Evolutionary conservation across 176 grass and related monocot species (phyloP), one percentile per base, ranked within the genome.

Genomic region (Thalia dealbata): DNA sequence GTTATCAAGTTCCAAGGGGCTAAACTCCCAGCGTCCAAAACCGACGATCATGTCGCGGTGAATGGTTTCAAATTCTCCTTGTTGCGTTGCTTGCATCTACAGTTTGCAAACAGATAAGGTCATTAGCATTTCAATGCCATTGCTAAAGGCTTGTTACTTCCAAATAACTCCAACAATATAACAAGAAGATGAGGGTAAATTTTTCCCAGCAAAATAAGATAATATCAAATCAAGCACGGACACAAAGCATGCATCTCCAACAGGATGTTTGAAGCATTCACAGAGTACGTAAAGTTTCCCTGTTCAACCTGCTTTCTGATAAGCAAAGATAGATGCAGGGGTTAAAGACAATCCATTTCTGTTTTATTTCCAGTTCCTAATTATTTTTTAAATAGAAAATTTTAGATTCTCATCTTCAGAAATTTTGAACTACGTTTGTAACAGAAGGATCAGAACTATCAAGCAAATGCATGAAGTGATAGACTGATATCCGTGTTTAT

Each of bases 1-100:
- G 50, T 88, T 78, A 15, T 70, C 81, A 61, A 86, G 74, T 61
- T 91, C 87, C 91, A 91, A 88, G 18, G 88, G 85, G 65, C 87
- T 85, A n/a, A 96, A 88, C 30, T 96, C 88, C 85, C 91, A 96
- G 14, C 25, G 86, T 56, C 88, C 83, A 70, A 91, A 96, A 75
- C 79, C 86, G 19, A 96, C 83, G 46, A 86, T 80, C 77, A 91
- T 67, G 80, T 96, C 85, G 38, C 81, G 85, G 76, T 91, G 85
- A 29, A 88, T 70, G 19, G 88, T 88, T 81, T 91, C 85, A 66
- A 77, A 91, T 78, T 79, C 81, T 68, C 88, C 88, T 86, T 96
- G 85, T 73, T 96, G 91, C 82, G 75, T 91, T 72, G 84, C 68
- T 87, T 90, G 86, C 59, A 80, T 86, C 91, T 90, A 66, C 77